Base-by-base conservation (phyloP, 2,329 filamentous ascomycete genomes). In the Penicillium janthinellum region DNA sequence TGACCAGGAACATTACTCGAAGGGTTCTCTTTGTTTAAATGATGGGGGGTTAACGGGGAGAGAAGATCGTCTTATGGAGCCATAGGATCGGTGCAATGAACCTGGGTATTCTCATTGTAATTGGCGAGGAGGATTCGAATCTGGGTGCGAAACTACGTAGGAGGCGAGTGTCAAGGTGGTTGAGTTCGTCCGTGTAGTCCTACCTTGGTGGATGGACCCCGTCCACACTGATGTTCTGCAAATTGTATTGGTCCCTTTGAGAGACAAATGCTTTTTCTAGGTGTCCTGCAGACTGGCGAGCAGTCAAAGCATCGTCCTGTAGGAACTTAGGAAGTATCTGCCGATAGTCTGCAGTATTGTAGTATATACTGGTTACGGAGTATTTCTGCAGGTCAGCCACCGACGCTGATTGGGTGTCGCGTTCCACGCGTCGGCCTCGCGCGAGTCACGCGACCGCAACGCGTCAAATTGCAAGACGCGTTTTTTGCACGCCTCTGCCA, bases 401-500 rank as follows among this genome's bases (percentile, higher is more conserved):
- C 7, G 22, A 17, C 22, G 14, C 37, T 62, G 55, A 64, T 64
- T 64, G 62, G 62, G 14, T 17, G 39, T 42, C 62, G 62, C 62
- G 62, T 48, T 38, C 17, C 17, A 22, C 57, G 60, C 57, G 57
- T 56, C 52, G 20, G 25, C 15, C 31, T 54, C 60, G 60, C 56
- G 49, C n/a, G 38, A 34, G 39, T 28, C 53, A 47, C 53, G 39
- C 53, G 53, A 55, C 31, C 8, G 31, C 17, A 34, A 34, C 53
- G 53, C 53, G 53, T 45, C 14, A 20, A 42, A 28, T 35, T 20
- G 5, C 11, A 25, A 17, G 15, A 25, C 17, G 39, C 41, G 53
- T 47, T 31, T 47, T 47, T 45, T 15, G 7, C n/a, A 25, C 38
- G 35, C 49, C 49, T 52, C 49, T 11, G 31, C 28, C 10, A 35